These are phyloP conservation scores for Cenchrus fungigraminus DNA, from an alignment of 176 grass and related monocot genomes.

Conservation along the genomic window DNA sequence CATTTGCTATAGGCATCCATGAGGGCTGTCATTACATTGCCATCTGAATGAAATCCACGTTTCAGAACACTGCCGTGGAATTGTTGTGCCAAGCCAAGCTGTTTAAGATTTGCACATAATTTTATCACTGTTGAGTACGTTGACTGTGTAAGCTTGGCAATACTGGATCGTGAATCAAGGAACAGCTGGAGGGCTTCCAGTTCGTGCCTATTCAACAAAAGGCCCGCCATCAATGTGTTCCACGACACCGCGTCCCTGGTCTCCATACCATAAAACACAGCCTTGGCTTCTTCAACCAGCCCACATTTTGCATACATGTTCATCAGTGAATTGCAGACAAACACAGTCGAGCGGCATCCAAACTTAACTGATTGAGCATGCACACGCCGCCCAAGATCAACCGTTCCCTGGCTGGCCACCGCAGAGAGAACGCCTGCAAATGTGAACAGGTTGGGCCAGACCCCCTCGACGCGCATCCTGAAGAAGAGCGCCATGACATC, in stretches of 20 bases:
- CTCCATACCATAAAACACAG: constrained; percentile 61
- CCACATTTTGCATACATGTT: constrained; percentile 75
- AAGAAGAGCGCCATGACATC: constrained; percentile 50
- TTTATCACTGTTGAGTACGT: constrained; percentile 73
- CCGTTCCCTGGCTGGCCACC: constrained; percentile 31
- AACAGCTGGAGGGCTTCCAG: constrained; percentile 63
- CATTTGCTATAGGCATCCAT: constrained; percentile 73
- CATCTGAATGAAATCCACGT: constrained; percentile 51
- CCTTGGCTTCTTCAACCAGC: constrained; percentile 47
- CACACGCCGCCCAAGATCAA: constrained; percentile 35
- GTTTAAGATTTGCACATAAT: constrained; percentile 67
- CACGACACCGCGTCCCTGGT: constrained; percentile 61
- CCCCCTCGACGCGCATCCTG: constrained; percentile 51
- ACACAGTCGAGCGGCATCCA: constrained; percentile 34
- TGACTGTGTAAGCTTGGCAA: constrained; percentile 46
- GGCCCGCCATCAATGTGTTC: constrained; percentile 62
- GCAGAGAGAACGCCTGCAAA: constrained; percentile 51
- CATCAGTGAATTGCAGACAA: constrained; percentile 64
- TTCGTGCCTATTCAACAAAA: constrained; percentile 55
- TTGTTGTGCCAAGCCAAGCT: constrained; percentile 50
- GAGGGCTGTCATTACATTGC: constrained; percentile 62
- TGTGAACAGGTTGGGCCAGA: constrained; percentile 42
- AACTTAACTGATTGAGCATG: constrained; percentile 60
- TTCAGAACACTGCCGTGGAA: constrained; percentile 68
- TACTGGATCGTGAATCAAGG: constrained; percentile 40